phyloP scores from a whole-genome alignment of 306 rosid species.

The Pachyrhizus erosus region DNA sequence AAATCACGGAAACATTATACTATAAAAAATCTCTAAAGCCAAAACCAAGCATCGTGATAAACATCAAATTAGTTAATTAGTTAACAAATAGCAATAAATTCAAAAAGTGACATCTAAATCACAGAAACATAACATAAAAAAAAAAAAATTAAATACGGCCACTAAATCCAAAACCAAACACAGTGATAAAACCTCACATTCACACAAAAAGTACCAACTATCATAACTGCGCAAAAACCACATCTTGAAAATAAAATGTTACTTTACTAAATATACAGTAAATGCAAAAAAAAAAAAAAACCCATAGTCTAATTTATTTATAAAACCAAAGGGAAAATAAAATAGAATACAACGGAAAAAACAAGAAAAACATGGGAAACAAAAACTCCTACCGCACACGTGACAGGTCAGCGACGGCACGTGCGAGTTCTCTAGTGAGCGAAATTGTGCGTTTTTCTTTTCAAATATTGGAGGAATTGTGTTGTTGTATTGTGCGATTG shows the following conservation, averaged over 20 bases:
- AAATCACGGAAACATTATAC: conserved; percentile 15
- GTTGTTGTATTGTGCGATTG: background rate
- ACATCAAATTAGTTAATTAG: background rate
- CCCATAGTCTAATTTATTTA: background rate
- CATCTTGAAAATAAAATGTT: background rate
- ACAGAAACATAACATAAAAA: conserved; percentile 5
- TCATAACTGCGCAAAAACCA: conserved; percentile 8
- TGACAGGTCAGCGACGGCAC: background rate
- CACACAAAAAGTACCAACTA: conserved; percentile 17
- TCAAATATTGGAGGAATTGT: background rate
- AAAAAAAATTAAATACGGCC: background rate
- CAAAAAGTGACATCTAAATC: background rate
- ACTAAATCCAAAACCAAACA: background rate
- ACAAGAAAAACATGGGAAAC: background rate
- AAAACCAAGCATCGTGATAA: background rate
- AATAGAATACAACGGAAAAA: background rate
- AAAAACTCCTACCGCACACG: conserved; percentile 10
- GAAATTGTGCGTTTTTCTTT: background rate
- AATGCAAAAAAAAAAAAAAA: background rate
- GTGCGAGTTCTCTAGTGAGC: conserved; percentile 1
- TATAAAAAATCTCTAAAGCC: background rate
- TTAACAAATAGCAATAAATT: conserved; percentile 1
- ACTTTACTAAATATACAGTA: background rate
- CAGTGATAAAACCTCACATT: background rate
- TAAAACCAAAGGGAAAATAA: background rate